Base-by-base conservation (phyloP, 495 filamentous ascomycete genomes). In the Podospora comata region DNA sequence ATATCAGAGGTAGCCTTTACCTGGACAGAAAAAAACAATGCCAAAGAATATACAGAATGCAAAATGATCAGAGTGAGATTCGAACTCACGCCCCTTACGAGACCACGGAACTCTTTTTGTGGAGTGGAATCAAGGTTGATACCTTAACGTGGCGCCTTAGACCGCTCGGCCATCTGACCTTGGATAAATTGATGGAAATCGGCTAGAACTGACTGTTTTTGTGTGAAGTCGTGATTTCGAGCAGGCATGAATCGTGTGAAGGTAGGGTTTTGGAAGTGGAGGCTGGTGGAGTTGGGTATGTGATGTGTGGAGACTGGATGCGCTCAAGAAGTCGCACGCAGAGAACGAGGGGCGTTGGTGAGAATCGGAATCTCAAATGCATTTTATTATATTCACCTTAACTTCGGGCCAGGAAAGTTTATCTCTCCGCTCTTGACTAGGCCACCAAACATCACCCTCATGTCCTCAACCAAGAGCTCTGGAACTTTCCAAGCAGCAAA, bases 401-500 rank as follows among this genome's bases (percentile, higher is more conserved):
- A 32, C 7, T 32, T 32, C 7, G 4, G 30, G 4, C 30, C 30
- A 32, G 30, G 4, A 32, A 32, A 32, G 4, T 32, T 13, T 11
- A 48, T 11, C 39, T 9, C 5, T 13, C 39, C 39, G 0, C 13
- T 11, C 2, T 11, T 16, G 9, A 48, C 13, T 0, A 48, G 2
- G 9, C 39, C 9, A 9, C 9, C 79, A 75, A 88, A 87, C 85
- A 90, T 89, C 30, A 68, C 74, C 66, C 75, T 77, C 63, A 91
- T 69, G 79, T 91, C 89, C 0, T 67, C 74, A 0, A 80, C 84
- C 15, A 90, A 74, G n/a, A 68, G 70, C 9, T 87, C 78, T 3
- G 89, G 87, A 27, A 72, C 68, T 68, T 91, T 89, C 71, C 80
- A 85, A 1, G 88, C 84, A 1, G 86, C 84, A 74, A 91, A 91